Conservation (phyloP, 345 rosid species). For the Salix brachista region DNA sequence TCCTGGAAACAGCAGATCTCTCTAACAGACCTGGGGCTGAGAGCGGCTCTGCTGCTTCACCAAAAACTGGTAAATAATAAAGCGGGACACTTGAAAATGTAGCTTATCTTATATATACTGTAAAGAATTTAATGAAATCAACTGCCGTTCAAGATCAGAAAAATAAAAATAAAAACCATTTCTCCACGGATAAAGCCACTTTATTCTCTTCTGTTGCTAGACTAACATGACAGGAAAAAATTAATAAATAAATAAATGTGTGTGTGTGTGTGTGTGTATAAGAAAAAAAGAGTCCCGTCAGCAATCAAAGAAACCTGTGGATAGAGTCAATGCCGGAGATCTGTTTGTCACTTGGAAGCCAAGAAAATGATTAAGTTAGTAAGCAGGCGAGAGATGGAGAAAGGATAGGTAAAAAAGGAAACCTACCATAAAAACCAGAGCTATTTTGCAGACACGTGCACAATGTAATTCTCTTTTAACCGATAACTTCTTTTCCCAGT, state of each 20-base stretch:
- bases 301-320: slow-evolving; percentile 26
- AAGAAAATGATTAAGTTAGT: neutral
- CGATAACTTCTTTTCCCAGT: slow-evolving; percentile 33
- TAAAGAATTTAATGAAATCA: slow-evolving; percentile 21
- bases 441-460: slow-evolving; percentile 4
- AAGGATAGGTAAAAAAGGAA: slow-evolving; percentile 9
- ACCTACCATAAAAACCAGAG: slow-evolving; percentile 17
- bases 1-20: slow-evolving; percentile 17
- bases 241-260: neutral
- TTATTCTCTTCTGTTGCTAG: slow-evolving; percentile 35
- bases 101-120: neutral
- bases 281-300: neutral
- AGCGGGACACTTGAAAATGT: neutral
- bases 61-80: neutral
- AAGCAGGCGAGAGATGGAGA: slow-evolving; percentile 5
- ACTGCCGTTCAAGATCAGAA: neutral
- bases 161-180: no score
- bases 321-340: slow-evolving; percentile 57
- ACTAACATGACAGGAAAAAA: neutral
- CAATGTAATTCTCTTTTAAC: slow-evolving; percentile 10
- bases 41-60: neutral
- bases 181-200: slow-evolving; percentile 39
- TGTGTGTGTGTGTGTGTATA: no score
- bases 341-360: slow-evolving; percentile 29
- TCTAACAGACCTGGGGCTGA: neutral